These are phyloP conservation scores for Immersiella caudata DNA, from an alignment of 495 filamentous ascomycete species.

Conservation along the genomic window DNA sequence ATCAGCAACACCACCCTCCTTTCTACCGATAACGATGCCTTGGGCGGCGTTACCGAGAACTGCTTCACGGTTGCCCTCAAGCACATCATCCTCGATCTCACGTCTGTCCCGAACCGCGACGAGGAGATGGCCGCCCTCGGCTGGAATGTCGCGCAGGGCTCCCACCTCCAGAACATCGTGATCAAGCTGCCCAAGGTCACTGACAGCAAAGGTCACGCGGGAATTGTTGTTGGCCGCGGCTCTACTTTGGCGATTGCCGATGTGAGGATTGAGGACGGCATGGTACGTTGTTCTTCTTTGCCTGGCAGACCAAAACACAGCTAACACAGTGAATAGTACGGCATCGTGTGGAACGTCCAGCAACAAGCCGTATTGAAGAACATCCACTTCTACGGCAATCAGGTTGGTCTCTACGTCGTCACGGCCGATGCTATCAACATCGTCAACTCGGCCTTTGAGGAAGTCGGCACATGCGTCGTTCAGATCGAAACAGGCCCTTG, in stretches of 20 bases:
- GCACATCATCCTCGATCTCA: slow-evolving; percentile 71
- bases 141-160: slow-evolving; percentile 70
- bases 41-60: slow-evolving; percentile 33
- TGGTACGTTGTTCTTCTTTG: slow-evolving; percentile 24
- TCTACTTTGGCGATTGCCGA: slow-evolving; percentile 43
- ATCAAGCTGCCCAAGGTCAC: slow-evolving; percentile 59
- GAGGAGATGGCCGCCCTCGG: slow-evolving; percentile 60
- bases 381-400: slow-evolving; percentile 59
- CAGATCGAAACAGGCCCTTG: slow-evolving; percentile 50
- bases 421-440: slow-evolving; percentile 61
- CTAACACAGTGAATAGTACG: slow-evolving; percentile 33
- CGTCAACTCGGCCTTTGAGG: slow-evolving; percentile 52
- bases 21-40: slow-evolving; percentile 47
- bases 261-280: slow-evolving; percentile 41
- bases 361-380: slow-evolving; percentile 75
- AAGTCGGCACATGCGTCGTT: slow-evolving; percentile 59
- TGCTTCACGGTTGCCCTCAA: slow-evolving; percentile 67
- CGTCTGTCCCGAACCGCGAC: slow-evolving; percentile 50
- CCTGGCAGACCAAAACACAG: background rate
- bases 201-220: slow-evolving; percentile 59
- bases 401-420: slow-evolving; percentile 63
- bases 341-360: slow-evolving; percentile 61
- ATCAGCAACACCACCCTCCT: slow-evolving; percentile 41
- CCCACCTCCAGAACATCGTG: slow-evolving; percentile 69
- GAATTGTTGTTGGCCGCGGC: slow-evolving; percentile 63